Evolutionary conservation across 805 yeast species (phyloP), one percentile per base, ranked within the genome.

Genomic region (Lipomyces sp.): DNA sequence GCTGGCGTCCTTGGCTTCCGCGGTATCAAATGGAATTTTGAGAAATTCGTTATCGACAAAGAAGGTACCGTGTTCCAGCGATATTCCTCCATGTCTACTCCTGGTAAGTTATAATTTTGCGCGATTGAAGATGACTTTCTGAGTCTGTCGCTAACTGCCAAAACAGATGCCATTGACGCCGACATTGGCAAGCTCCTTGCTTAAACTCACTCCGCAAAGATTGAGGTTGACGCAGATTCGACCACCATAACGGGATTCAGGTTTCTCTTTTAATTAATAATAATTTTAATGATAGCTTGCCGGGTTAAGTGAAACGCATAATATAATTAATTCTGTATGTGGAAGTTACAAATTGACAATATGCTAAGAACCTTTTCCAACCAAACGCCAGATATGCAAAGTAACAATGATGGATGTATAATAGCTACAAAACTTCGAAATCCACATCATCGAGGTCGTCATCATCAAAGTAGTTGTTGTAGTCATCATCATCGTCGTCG

Each of bases 21-120:
- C 69, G 89, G 89, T 63, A 85, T 89, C 71, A 83, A 86, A 76
- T 89, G 95, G 95, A 89, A 89, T 79, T 89, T 90, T 75, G 93
- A 89, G 76, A 89, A 89, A 80, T 90, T 89, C 77, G 67, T 90
- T 57, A 76, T 90, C 57, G 84, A 84, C 75, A 79, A 80, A 70
- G 70, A 83, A 2, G 95, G 95, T 50, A 72, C 80, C 0, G 90
- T 88, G 32, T 82, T 85, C 15, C 77, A 77, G 55, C 84, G 97
- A 73, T 87, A 80, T 78, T 84, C 89, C 13, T 86, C 96, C 4
- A 77, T 86, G 63, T 85, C 91, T 39, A 82, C 87, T 59, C 98
- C 98, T 39, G 73, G 61, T 62, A 48, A 15, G 64, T 29, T 29
- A 15, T 24, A n/a, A 32, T 6, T n/a, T 6, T 45, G 33, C n/a